Evolutionary conservation across 1,284 basidiomycete genomes (phyloP), one percentile per base, ranked within the genome.

Genomic region (Exsudoporus floridanus): DNA sequence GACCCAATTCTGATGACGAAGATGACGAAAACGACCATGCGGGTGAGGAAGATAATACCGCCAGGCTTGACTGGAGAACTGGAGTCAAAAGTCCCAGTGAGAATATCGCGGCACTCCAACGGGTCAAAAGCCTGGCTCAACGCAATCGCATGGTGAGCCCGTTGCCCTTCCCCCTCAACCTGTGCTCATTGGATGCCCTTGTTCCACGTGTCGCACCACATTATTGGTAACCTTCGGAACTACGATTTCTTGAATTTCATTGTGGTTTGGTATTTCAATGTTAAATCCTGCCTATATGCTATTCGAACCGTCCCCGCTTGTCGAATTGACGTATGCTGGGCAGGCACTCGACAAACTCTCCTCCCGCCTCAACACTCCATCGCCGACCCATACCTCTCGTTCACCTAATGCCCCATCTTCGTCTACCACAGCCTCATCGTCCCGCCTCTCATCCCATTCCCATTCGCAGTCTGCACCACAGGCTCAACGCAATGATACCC

Each of bases 341-440:
- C 56, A 88, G 86, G 83, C 83, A 40, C 71, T 90, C 46, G 83
- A 84, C 65, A 88, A 86, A 69, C 77, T 89, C 30, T 75, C 81
- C 41, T 80, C 79, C 50, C 76, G 79, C 50, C 66, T 77, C 31
- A 72, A 65, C 48, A 77, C 75, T 8, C 77, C 80, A 13, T 70
- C 75, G 54, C 63, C 74, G 59, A 63, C 71, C 53, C 67, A 41
- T 50, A 60, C 56, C 27, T 71, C 74, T 23, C 70, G 68, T 40
- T 71, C 74, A 13, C 64, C 71, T 28, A 65, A 67, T n/a, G 48
- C 69, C 40, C 55, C 55, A 61, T 63, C 60, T 23, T 69, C 74
- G 8, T 70, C 72, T 37, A 65, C 72, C 12, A 53, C 63, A 27
- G 57, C 72, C 41, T 67, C 66, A 39, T 69, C 69, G 12, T 68